Percentiles rank a stretch among this genome's conserved stretches.
These are phyloP conservation scores for Aspergillus incahuasiensis DNA, from an alignment of 495 filamentous ascomycete species.

Conservation along the genomic window DNA sequence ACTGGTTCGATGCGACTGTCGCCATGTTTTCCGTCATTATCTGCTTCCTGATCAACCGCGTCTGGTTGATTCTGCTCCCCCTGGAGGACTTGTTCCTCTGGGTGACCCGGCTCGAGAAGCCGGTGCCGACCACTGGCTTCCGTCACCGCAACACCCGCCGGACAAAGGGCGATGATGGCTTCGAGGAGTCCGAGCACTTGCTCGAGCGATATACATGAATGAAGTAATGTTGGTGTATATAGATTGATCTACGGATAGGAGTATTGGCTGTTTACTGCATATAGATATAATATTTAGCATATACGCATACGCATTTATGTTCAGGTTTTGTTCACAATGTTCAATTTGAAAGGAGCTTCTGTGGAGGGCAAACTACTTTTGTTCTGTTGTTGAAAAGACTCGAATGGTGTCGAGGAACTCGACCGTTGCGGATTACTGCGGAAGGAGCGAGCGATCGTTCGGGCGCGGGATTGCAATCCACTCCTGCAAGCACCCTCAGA, in stretches of 20 bases:
- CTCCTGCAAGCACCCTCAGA: no score
- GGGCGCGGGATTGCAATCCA: no score
- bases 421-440: no score
- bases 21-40: slow-evolving; percentile 49
- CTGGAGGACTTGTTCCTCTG: slow-evolving; percentile 54
- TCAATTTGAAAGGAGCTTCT: no score
- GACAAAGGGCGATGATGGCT: background rate
- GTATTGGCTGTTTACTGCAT: background rate
- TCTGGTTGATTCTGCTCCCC: slow-evolving; percentile 53
- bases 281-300: background rate
- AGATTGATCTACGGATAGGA: background rate
- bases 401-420: no score
- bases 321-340: no score
- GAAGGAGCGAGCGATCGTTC: no score
- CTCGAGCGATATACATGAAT: slow-evolving; percentile 2
- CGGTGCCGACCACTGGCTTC: slow-evolving; percentile 51
- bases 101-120: slow-evolving; percentile 54
- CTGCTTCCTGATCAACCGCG: slow-evolving; percentile 45
- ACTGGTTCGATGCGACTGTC: slow-evolving; percentile 57
- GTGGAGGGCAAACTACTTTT: no score
- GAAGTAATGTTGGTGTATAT: background rate
- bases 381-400: no score
- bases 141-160: slow-evolving; percentile 8
- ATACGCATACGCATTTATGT: background rate
- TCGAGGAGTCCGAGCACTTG: slow-evolving; percentile 5